A percentile compares a stretch with the other conserved stretches of the same genome.
These are phyloP conservation scores for Pleurotus pulmonarius DNA, from an alignment of 768 basidiomycete genomes.

Conservation along the genomic window DNA sequence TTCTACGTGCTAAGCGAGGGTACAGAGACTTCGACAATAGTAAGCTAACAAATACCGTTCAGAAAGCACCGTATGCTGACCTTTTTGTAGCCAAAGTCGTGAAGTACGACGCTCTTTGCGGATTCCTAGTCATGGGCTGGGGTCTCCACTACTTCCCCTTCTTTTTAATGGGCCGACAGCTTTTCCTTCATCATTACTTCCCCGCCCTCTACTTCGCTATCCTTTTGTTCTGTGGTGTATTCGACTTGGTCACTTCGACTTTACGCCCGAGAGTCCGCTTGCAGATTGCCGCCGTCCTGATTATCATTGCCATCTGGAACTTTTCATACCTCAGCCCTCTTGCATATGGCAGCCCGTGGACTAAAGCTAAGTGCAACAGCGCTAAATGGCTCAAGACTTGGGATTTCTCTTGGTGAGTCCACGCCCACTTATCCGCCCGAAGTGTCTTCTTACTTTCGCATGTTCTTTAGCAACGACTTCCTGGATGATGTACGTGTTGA, in stretches of 20 bases:
- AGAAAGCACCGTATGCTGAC: neutral
- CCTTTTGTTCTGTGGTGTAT: slow-evolving; percentile 69
- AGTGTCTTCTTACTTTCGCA: neutral
- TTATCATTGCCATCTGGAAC: slow-evolving; percentile 73
- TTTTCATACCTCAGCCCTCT: slow-evolving; percentile 79
- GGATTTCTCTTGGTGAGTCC: slow-evolving; percentile 86
- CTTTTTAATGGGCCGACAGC: slow-evolving; percentile 94
- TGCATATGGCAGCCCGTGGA: slow-evolving; percentile 85
- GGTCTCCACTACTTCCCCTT: slow-evolving; percentile 93
- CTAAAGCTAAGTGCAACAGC: slow-evolving; percentile 66
- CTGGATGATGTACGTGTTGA: slow-evolving; percentile 50
- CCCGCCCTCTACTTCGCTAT: slow-evolving; percentile 95
- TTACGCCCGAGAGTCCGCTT: slow-evolving; percentile 73
- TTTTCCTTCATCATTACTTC: slow-evolving; percentile 98
- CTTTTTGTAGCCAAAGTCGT: slow-evolving; percentile 67
- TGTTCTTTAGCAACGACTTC: slow-evolving; percentile 56
- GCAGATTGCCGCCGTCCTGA: slow-evolving; percentile 74
- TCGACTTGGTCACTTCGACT: slow-evolving; percentile 82
- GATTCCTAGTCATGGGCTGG: slow-evolving; percentile 93
- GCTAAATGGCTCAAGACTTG: slow-evolving; percentile 90
- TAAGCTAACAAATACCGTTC: slow-evolving; percentile 35
- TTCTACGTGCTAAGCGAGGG: slow-evolving; percentile 88
- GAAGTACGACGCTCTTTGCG: slow-evolving; percentile 88
- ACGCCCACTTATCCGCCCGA: too few relatives aligned
- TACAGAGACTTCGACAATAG: slow-evolving; percentile 91